Percentiles rank a stretch among this genome's conserved stretches.
Evolutionary conservation across 257 asterid species (phyloP).

Genomic region (Solanum rostratum): DNA sequence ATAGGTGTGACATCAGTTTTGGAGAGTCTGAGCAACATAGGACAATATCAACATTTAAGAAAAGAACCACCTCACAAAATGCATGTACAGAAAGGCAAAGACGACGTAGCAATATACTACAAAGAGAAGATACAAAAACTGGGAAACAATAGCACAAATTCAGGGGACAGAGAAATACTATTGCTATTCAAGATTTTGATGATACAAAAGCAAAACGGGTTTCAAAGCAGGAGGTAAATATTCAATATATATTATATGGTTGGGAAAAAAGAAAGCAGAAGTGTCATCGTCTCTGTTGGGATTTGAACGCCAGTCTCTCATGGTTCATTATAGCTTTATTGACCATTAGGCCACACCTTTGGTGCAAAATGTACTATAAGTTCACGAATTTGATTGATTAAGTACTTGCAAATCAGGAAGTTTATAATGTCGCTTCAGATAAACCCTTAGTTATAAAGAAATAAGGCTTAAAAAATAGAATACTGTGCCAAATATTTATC

Average conservation of each 20-base stretch:
- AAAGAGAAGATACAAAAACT: background rate
- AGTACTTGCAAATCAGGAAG: background rate
- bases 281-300: background rate
- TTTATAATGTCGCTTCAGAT: background rate
- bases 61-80: background rate
- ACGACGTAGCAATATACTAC: background rate
- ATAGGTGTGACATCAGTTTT: too few relatives aligned
- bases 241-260: background rate
- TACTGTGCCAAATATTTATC: background rate
- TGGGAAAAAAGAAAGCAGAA: background rate
- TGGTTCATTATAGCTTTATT: background rate
- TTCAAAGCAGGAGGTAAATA: background rate
- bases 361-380: background rate
- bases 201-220: background rate
- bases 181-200: background rate
- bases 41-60: background rate
- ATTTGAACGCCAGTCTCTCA: background rate
- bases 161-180: background rate
- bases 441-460: background rate
- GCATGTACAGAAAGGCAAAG: background rate
- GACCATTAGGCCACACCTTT: background rate
- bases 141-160: background rate
- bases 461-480: background rate
- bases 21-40: too few relatives aligned
- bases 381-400: background rate